Conservation (phyloP, 257 asterid species). For the Solanum commersonii region DNA sequence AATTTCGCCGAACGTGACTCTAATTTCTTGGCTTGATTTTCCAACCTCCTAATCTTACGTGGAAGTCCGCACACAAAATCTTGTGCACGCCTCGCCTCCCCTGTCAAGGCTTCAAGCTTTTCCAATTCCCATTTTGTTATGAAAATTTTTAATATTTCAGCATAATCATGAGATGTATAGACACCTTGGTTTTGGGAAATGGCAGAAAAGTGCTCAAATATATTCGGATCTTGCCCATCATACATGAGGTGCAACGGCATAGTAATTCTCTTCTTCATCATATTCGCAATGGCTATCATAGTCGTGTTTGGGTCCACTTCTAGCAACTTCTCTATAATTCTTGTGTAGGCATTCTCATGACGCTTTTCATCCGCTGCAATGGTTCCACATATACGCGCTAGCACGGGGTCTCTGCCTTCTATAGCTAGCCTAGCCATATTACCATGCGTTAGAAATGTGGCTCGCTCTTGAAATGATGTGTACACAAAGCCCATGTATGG, state of each 20-base stretch:
- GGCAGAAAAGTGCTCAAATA: slow-evolving; percentile 14
- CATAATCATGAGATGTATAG: slow-evolving; percentile 15
- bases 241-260: slow-evolving; percentile 29
- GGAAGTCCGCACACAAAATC: slow-evolving; percentile 26
- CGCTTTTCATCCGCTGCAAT: slow-evolving; percentile 15
- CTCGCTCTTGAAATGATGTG: no score
- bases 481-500: no score
- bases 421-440: slow-evolving; percentile 25
- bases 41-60: slow-evolving; percentile 1
- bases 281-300: slow-evolving; percentile 24
- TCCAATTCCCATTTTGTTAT: slow-evolving; percentile 21
- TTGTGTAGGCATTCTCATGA: slow-evolving; percentile 8
- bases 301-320: neutral
- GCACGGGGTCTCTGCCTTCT: slow-evolving; percentile 16
- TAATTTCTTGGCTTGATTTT: slow-evolving; percentile 3
- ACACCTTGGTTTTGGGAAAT: slow-evolving; percentile 11
- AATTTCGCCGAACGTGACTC: neutral
- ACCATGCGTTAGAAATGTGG: neutral
- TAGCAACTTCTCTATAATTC: slow-evolving; percentile 14
- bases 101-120: slow-evolving; percentile 9
- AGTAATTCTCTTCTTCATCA: slow-evolving; percentile 27
- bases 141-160: slow-evolving; percentile 19
- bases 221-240: slow-evolving; percentile 17
- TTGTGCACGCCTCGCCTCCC: slow-evolving; percentile 17
- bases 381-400: slow-evolving; percentile 22